These are phyloP conservation scores for Trichoderma lentiforme DNA, from an alignment of 2,329 filamentous ascomycete genomes.

Conservation along the genomic window DNA sequence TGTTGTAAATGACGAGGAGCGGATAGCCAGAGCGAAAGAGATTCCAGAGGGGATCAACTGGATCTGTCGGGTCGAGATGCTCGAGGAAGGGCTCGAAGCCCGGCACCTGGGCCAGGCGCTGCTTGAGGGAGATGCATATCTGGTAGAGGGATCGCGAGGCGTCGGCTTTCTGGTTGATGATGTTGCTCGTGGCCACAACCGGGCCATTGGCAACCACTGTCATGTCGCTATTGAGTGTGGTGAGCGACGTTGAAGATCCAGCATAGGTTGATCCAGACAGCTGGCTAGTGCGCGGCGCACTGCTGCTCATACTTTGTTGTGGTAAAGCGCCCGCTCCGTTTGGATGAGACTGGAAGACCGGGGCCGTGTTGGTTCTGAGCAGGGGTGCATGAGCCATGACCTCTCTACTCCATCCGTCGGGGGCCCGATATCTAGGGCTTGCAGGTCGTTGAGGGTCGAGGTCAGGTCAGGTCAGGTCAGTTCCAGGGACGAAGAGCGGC, in stretches of 20 bases:
- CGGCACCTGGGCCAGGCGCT: conserved; percentile 77
- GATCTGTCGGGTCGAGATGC: conserved; percentile 67
- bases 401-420: conserved; percentile 42
- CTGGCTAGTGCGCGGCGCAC: conserved; percentile 56
- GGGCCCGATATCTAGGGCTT: conserved; percentile 17
- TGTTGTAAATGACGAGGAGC: conserved; percentile 85
- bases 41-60: conserved; percentile 88
- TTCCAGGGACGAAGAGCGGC: background rate
- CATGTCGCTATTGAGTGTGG: conserved; percentile 44
- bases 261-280: conserved; percentile 59
- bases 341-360: conserved; percentile 49
- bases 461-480: background rate
- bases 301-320: conserved; percentile 47
- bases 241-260: conserved; percentile 51
- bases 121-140: conserved; percentile 82
- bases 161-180: conserved; percentile 95
- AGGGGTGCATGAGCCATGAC: conserved; percentile 60
- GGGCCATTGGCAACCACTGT: conserved; percentile 51
- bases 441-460: background rate
- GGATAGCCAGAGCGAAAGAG: conserved; percentile 81
- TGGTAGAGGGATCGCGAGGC: conserved; percentile 91
- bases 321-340: conserved; percentile 45
- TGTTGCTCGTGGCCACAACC: conserved; percentile 79
- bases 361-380: conserved; percentile 56
- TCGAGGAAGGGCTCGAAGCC: conserved; percentile 73